Base-by-base conservation (phyloP, 768 basidiomycete genomes). In the Amanita rubescens region DNA sequence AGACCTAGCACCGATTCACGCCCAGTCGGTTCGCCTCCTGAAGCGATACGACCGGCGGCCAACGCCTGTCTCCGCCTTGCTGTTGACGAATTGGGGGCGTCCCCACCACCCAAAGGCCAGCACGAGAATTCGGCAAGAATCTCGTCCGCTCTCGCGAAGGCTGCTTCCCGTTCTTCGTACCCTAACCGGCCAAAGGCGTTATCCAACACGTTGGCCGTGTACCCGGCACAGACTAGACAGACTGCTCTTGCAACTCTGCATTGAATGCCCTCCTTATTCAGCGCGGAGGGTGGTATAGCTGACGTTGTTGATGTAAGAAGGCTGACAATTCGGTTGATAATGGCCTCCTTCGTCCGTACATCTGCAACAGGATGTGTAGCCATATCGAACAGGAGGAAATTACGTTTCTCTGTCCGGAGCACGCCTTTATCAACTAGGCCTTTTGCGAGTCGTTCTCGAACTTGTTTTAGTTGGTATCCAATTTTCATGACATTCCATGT, bases 401-500 rank as follows among this genome's bases (percentile, higher is more conserved):
- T 98, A 63, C 94, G 89, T 67, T 99, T 98, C 68, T 98, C 96
- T 14, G 95, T 99, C 48, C 96, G 87, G n/a, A 99, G 81, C 35
- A 99, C 84, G 61, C 95, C 96, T 70, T 99, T 99, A 76, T 99
- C 95, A 49, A 97, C 95, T 37, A 99, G 82, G 2, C 95, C 84
- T 67, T 99, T 99, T 12, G 94, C 94, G 37, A 99, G 85, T 15
- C 95, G 89, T 71, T 99, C 95, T 43, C 95, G 87, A 37, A 98
- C 95, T 71, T 97, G 95, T 69, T 97, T 97, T 44, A 99, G 84
- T 69, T 99, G 95, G 71, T 92, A 99, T 20, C 94, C 94, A 51
- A 99, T 98, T 72, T 98, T 98, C 87, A 97, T 93, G 7, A 99
- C 94, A 69, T 98, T 99, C 95, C 95, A 99, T 45, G 95, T 98